These are phyloP conservation scores for Limtongia smithiae DNA, from an alignment of 805 yeast species.

Conservation along the genomic window DNA sequence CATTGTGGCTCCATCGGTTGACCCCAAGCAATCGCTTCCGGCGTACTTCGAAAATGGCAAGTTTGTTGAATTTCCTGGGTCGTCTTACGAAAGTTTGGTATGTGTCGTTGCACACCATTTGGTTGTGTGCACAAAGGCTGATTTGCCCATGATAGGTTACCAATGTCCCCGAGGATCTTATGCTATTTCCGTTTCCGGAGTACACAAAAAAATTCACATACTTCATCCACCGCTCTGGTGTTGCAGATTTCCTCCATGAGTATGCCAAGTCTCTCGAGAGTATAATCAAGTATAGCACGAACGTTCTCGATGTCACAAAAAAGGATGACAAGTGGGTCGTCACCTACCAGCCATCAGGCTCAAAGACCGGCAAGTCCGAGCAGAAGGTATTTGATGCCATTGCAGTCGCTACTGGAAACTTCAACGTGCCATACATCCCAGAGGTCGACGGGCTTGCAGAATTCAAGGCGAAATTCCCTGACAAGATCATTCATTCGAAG, in stretches of 20 bases:
- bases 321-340: slow-evolving; percentile 45
- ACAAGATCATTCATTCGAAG: slow-evolving; percentile 55
- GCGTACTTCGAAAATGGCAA: slow-evolving; percentile 24
- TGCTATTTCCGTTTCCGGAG: slow-evolving; percentile 59
- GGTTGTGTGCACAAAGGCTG: neutral
- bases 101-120: neutral
- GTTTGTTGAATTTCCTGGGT: slow-evolving; percentile 46
- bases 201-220: slow-evolving; percentile 43
- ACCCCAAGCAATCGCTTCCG: slow-evolving; percentile 31
- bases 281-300: slow-evolving; percentile 46
- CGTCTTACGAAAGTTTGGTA: slow-evolving; percentile 61
- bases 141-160: slow-evolving; percentile 43
- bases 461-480: slow-evolving; percentile 47
- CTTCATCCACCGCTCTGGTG: slow-evolving; percentile 61
- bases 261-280: slow-evolving; percentile 48
- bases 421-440: slow-evolving; percentile 60
- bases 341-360: slow-evolving; percentile 28
- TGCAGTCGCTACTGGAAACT: slow-evolving; percentile 62
- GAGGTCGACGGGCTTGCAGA: slow-evolving; percentile 50
- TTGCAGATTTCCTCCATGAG: slow-evolving; percentile 55
- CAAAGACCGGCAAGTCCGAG: neutral
- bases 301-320: slow-evolving; percentile 45
- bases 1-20: slow-evolving; percentile 37
- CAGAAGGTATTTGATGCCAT: slow-evolving; percentile 52
- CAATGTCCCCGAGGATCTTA: slow-evolving; percentile 59